Percentiles rank a stretch among this genome's conserved stretches.
Evolutionary conservation across 306 rosid genomes (phyloP).

Genomic region (Dicorynia guianensis): DNA sequence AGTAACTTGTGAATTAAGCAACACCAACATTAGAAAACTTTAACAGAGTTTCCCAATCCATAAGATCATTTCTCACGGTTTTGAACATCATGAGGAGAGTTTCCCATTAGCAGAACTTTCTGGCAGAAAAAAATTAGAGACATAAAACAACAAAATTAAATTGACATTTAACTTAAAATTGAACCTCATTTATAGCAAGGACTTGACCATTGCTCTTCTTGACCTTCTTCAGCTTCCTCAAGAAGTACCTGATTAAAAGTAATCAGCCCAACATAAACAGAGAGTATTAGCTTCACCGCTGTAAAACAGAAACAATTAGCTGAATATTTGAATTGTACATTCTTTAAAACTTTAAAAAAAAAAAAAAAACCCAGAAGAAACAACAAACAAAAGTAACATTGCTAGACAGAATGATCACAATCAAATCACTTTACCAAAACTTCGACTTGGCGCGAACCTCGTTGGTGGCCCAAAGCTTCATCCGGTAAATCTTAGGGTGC

Average conservation of each 20-base stretch:
- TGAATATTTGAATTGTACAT: no score
- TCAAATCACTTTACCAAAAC: slow-evolving; percentile 50
- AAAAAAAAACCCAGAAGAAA: not conserved
- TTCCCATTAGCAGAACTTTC: no score
- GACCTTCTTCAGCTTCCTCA: slow-evolving; percentile 65
- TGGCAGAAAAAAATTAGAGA: no score
- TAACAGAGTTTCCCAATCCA: no score
- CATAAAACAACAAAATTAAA: no score
- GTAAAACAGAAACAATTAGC: no score
- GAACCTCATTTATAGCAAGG: slow-evolving; percentile 41
- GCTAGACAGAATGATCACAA: not conserved
- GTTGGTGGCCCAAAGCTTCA: slow-evolving; percentile 71
- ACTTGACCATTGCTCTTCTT: slow-evolving; percentile 40
- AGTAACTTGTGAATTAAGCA: no score
- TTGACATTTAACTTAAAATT: not conserved
- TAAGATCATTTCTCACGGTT: no score
- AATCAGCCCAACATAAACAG: not conserved
- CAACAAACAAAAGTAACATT: not conserved
- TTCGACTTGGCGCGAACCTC: slow-evolving; percentile 71
- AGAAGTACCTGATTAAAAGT: slow-evolving; percentile 50
- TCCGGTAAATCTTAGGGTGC: slow-evolving; percentile 64
- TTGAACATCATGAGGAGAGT: no score
- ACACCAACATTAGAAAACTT: no score
- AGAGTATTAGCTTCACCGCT: not conserved
- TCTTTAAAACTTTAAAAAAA: not conserved